A percentile compares a stretch with the other conserved stretches of the same genome.
Evolutionary conservation across 805 yeast genomes (phyloP).

Genomic region (Vanderwaltozyma verrucispora): DNA sequence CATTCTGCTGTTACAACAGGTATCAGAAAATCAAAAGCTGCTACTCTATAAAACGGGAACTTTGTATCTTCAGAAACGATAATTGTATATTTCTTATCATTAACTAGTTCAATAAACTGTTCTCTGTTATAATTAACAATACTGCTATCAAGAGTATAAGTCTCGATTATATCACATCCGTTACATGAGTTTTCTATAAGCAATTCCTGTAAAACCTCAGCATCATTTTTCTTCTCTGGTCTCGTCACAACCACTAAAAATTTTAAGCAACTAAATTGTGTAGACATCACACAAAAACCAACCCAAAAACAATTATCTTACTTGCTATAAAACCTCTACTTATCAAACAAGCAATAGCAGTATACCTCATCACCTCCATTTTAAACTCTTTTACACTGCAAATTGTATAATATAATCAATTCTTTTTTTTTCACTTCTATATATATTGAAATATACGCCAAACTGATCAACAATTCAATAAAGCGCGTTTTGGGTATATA

Average conservation of each 20-base stretch:
- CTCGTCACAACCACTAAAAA: not conserved
- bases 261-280: not conserved
- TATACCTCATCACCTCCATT: too few relatives aligned
- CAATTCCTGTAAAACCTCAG: not conserved
- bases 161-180: not conserved
- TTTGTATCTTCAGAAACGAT: constrained; percentile 13
- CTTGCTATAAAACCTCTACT: too few relatives aligned
- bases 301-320: too few relatives aligned
- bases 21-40: constrained; percentile 22
- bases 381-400: too few relatives aligned
- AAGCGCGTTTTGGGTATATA: too few relatives aligned
- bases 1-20: constrained; percentile 25
- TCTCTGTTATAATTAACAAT: not conserved
- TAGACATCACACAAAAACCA: not conserved
- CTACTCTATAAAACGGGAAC: constrained; percentile 21
- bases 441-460: too few relatives aligned
- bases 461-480: too few relatives aligned
- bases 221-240: not conserved
- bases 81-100: constrained; percentile 9
- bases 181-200: not conserved
- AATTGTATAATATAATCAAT: too few relatives aligned
- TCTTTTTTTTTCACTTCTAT: too few relatives aligned
- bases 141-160: not conserved
- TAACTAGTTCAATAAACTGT: not conserved
- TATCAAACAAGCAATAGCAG: too few relatives aligned